Base-by-base conservation (phyloP, 768 basidiomycete species). In the Leccinum barrowsii region DNA sequence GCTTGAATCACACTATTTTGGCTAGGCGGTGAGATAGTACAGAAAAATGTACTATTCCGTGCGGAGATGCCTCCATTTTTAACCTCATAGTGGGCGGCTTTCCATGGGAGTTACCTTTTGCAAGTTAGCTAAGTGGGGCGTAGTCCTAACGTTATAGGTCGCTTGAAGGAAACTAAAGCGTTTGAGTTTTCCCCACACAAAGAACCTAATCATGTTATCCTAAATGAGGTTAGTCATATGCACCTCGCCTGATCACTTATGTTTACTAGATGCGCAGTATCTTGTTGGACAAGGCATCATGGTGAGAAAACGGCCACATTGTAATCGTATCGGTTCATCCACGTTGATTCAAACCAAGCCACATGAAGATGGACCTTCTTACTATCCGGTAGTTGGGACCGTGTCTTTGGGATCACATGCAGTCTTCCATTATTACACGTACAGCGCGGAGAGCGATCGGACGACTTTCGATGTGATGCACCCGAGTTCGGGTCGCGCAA, bases 231-330 rank as follows among this genome's bases (percentile, higher is more conserved):
- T 62, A 59, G 76, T 64, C 22, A 5, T 32, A 49, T 47, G 35
- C 49, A 26, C 7, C 34, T 44, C 42, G 61, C 37, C 46, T 22
- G 47, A 52, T 54, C 49, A 52, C 28, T 46, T 58, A 15, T 44
- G n/a, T 60, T 67, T 60, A 68, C 58, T 49, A 54, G 21, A 55
- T 50, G 32, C 34, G 5, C 65, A 90, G 85, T 98, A 98, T 73
- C 80, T 85, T 17, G 82, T 92, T 7, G 92, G 90, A 2, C 93
- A 97, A 76, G 95, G 96, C 11, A 98, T 98, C 59, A 90, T 94
- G 83, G 94, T 94, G 70, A 56, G 77, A 73, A 52, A 57, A 17
- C 42, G 59, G 59, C 54, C 54, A 59, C 52, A 64, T 62, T 57
- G 32, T 55, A 30, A 34, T 59, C 26, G 44, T 34, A 24, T 50